phyloP scores from a whole-genome alignment of 2,329 filamentous ascomycete species.

The Grosmannia serpens region DNA sequence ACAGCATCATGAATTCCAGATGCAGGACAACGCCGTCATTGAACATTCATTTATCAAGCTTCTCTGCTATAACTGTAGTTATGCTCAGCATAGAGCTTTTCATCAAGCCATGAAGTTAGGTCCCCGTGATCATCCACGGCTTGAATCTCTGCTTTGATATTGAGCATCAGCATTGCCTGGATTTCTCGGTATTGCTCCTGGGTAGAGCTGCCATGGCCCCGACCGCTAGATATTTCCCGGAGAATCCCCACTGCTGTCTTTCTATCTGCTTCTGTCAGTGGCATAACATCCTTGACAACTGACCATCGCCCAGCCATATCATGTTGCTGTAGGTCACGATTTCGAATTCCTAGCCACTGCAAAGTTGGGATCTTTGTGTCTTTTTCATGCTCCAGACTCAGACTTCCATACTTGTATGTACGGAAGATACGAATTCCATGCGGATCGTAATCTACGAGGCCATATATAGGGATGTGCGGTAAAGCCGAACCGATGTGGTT shows the following conservation, averaged over 20 bases:
- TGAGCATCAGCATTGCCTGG: conserved; percentile 62
- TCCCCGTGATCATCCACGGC: conserved; percentile 47
- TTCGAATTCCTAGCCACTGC: conserved; percentile 50
- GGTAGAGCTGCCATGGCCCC: conserved; percentile 18
- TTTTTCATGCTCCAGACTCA: conserved; percentile 47
- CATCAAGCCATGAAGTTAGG: conserved; percentile 38
- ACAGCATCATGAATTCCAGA: not conserved
- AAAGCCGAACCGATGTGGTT: conserved; percentile 34
- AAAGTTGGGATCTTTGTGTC: conserved; percentile 37
- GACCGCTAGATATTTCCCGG: conserved; percentile 21
- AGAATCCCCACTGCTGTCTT: conserved; percentile 44
- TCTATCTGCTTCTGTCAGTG: conserved; percentile 45
- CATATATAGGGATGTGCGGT: conserved; percentile 45
- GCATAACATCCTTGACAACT: conserved; percentile 16
- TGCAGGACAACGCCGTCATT: not conserved
- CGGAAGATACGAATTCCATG: conserved; percentile 63
- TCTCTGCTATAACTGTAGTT: not conserved
- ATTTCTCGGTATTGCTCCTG: conserved; percentile 41
- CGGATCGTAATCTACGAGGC: conserved; percentile 64
- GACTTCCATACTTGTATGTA: conserved; percentile 64
- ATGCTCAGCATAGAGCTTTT: conserved; percentile 19
- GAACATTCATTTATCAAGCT: not conserved
- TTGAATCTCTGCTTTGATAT: conserved; percentile 69
- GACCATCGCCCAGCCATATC: conserved; percentile 6
- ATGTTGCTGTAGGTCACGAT: conserved; percentile 3